A percentile compares a stretch with the other conserved stretches of the same genome.
phyloP scores from a whole-genome alignment of 768 basidiomycete species.

The Cyclocybe cylindracea region DNA sequence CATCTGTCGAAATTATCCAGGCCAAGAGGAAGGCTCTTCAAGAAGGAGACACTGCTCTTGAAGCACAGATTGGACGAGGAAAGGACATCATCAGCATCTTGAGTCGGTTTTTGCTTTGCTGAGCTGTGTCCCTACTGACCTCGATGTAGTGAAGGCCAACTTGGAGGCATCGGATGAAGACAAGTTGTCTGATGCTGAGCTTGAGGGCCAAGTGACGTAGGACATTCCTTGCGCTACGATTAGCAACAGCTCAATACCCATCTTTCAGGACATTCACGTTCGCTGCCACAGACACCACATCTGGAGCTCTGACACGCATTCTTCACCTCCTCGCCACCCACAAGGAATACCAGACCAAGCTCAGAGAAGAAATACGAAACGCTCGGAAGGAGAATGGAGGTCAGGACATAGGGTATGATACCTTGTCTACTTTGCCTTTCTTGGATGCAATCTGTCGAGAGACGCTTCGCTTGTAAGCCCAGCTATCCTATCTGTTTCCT shows the following conservation, averaged over 20 bases:
- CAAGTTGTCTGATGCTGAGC: conserved; percentile 29
- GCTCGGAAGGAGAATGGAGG: conserved; percentile 19
- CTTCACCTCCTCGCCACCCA: conserved; percentile 30
- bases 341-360: conserved; percentile 32
- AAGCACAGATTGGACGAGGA: neutral
- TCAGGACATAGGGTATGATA: conserved; percentile 31
- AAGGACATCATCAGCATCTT: conserved; percentile 14
- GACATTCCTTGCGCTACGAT: conserved; percentile 1
- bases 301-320: conserved; percentile 30
- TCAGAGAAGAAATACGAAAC: conserved; percentile 31
- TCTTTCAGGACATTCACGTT: conserved; percentile 32
- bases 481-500: neutral
- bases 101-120: conserved; percentile 1
- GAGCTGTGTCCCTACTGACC: neutral
- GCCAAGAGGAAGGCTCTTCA: neutral
- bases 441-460: conserved; percentile 39
- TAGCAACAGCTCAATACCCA: neutral
- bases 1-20: neutral
- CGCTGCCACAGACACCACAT: conserved; percentile 41
- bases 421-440: conserved; percentile 31
- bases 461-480: conserved; percentile 33
- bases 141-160: conserved; percentile 33
- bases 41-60: too few relatives aligned
- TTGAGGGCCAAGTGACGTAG: conserved; percentile 31
- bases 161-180: conserved; percentile 26